Base-by-base conservation (phyloP, 805 yeast species). In the Zygoascus tannicola region DNA sequence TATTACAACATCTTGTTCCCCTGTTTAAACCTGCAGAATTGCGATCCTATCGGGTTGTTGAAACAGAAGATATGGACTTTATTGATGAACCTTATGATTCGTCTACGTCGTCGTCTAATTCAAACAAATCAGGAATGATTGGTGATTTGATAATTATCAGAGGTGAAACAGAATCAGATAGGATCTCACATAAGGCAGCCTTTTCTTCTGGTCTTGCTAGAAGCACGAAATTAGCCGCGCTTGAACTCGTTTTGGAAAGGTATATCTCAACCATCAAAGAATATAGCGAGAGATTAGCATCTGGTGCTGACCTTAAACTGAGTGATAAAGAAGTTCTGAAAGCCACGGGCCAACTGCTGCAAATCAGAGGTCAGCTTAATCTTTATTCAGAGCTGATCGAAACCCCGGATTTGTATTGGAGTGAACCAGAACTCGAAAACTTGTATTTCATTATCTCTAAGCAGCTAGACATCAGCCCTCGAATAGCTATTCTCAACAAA, bases 371-470 rank as follows among this genome's bases (percentile, higher is more conserved):
- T 1, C 81, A 81, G 52, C 69, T 88, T 52, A 88, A 88, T 54
- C 65, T 88, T 26, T 86, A 88, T 60, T 82, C 90, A 7, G 95
- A 87, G 56, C 70, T 88, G 47, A 85, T 85, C 23, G 96, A 87
- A 54, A 85, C 94, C 0, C 97, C 97, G 0, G 97, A 88, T 59
- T 64, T 86, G 35, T 88, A 87, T 62, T 88, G 97, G 97, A 75
- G 85, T 38, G 95, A 87, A 57, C 94, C 96, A 1, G 76, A 78
- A 28, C 66, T 88, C 43, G 97, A 88, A 57, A 71, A 71, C 43
- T 76, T 86, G 7, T 88, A 85, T 60, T 74, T 78, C 40, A 71
- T 75, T 16, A 78, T 85, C 5, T 81, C 94, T 0, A 73, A 73
- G 39, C 75, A 75, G 19, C 66, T 88, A 44, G 97, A 88, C 55